Evolutionary conservation across 2,329 filamentous ascomycete genomes (phyloP), one percentile per base, ranked within the genome.

Genomic region (Aschersonia sp.): DNA sequence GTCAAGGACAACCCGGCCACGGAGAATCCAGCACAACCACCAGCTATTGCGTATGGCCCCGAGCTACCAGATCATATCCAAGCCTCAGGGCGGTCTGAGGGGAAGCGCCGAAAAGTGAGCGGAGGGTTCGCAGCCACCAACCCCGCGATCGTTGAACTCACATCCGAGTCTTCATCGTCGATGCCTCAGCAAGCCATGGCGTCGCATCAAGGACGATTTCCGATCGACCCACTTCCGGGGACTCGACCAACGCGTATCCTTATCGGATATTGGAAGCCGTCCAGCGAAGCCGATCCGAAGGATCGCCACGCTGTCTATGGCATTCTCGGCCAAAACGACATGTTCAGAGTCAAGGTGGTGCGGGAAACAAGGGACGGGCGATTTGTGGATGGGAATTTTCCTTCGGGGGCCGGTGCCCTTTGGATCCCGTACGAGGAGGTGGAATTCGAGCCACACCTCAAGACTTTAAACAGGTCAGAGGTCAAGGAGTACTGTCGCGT

Each of bases 351-450:
- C 47, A 81, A 81, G 57, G 66, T 82, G 0, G 70, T 77, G 1
- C 67, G 74, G 5, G 70, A 79, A 54, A 81, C 77, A 0, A 71
- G 77, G 4, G 77, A 81, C 54, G 78, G 78, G 3, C 71, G 74
- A 0, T 70, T 68, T 32, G 63, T 78, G 1, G 66, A 74, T 32
- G 77, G 75, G 37, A 81, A 81, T 57, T 81, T 79, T 47, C 79
- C 79, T 0, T 59, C 61, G 2, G 77, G 77, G 1, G 73, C 77
- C 1, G 78, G 78, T 10, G 76, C 73, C 1, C 58, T 81, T 1
- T 82, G 78, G 78, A 76, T 82, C 39, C 63, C 71, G 5, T 81
- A 77, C 51, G 76, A 82, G 11, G 76, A 82, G 45, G 74, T 80
- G 9, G 69, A 71, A 35, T 73, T 81, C 30, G 71, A 81, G 30